Evolutionary conservation across 2,329 filamentous ascomycete species (phyloP).

Genomic region (Myriangium duriaei): DNA sequence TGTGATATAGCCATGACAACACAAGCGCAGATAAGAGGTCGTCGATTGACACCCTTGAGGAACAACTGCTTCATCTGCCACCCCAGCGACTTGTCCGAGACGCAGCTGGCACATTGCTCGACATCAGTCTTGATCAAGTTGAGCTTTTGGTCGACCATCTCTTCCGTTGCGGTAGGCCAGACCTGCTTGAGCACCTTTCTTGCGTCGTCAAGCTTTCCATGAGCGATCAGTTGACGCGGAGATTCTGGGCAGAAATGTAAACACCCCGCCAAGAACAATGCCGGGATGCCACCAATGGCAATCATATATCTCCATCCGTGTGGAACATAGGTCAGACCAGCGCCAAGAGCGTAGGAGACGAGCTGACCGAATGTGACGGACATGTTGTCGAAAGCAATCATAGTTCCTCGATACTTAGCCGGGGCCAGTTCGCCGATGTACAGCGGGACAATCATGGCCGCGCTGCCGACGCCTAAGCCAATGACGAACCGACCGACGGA

Average conservation of each 20-base stretch:
- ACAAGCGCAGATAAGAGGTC: slow-evolving; percentile 25
- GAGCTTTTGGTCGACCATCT: slow-evolving; percentile 35
- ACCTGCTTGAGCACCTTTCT: slow-evolving; percentile 27
- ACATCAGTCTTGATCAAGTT: slow-evolving; percentile 29
- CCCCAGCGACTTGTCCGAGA: slow-evolving; percentile 26
- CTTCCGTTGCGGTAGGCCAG: slow-evolving; percentile 31
- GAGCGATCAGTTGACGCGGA: slow-evolving; percentile 28
- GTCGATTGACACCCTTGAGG: slow-evolving; percentile 25
- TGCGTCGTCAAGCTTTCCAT: slow-evolving; percentile 22
- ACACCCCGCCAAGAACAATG: slow-evolving; percentile 24
- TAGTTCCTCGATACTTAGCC: slow-evolving; percentile 32
- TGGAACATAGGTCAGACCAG: slow-evolving; percentile 24
- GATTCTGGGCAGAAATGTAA: slow-evolving; percentile 25
- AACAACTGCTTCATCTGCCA: slow-evolving; percentile 23
- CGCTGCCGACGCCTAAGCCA: slow-evolving; percentile 38
- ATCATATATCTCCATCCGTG: slow-evolving; percentile 23
- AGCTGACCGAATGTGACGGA: slow-evolving; percentile 21
- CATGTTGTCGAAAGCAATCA: slow-evolving; percentile 30
- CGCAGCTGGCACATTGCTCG: slow-evolving; percentile 28
- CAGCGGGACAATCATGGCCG: slow-evolving; percentile 30
- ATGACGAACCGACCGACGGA: slow-evolving; percentile 34
- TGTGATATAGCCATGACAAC: slow-evolving; percentile 27
- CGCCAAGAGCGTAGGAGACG: slow-evolving; percentile 23
- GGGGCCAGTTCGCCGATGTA: slow-evolving; percentile 84
- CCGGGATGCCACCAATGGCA: slow-evolving; percentile 25